A percentile compares a stretch with the other conserved stretches of the same genome.
Evolutionary conservation across 257 asterid genomes (phyloP).

Genomic region (Pogostemon cablin): DNA sequence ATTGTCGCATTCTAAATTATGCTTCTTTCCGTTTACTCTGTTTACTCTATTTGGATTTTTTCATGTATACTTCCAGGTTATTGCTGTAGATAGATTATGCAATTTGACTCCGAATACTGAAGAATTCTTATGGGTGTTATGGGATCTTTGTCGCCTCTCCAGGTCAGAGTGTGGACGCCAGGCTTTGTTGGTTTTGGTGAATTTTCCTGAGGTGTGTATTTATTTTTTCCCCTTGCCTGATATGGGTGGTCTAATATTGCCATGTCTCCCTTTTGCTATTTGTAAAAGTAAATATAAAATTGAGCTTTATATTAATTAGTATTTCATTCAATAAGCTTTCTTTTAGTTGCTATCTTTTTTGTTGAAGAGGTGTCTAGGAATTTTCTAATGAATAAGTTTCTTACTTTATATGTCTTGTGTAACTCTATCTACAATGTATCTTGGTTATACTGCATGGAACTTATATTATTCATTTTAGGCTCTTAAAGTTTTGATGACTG

Average conservation of each 20-base stretch:
- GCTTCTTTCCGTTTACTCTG: not conserved
- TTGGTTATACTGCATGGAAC: slow-evolving; percentile 12
- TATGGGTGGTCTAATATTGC: slow-evolving; percentile 24
- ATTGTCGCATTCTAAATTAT: not conserved
- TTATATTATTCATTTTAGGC: slow-evolving; percentile 53
- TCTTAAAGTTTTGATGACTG: slow-evolving; percentile 66
- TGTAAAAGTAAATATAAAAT: slow-evolving; percentile 13
- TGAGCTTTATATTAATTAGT: slow-evolving; percentile 6
- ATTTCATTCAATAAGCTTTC: not conserved
- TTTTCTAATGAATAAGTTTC: slow-evolving; percentile 28
- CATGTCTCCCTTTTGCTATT: slow-evolving; percentile 14
- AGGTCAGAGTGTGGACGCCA: slow-evolving; percentile 97
- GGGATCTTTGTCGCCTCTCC: slow-evolving; percentile 95
- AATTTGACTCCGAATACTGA: slow-evolving; percentile 73
- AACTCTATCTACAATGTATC: not conserved
- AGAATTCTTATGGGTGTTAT: slow-evolving; percentile 88
- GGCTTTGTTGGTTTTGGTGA: slow-evolving; percentile 81
- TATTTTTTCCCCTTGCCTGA: slow-evolving; percentile 23
- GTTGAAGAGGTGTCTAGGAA: slow-evolving; percentile 10
- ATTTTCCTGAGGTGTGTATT: slow-evolving; percentile 85
- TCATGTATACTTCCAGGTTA: slow-evolving; percentile 51
- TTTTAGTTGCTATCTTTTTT: slow-evolving; percentile 23
- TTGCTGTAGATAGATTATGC: slow-evolving; percentile 71
- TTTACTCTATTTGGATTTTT: slow-evolving; percentile 31
- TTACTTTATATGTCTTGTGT: not conserved